These are phyloP conservation scores for Magnolia sinica DNA, from an alignment of 164 flowering plant species.

Conservation along the genomic window DNA sequence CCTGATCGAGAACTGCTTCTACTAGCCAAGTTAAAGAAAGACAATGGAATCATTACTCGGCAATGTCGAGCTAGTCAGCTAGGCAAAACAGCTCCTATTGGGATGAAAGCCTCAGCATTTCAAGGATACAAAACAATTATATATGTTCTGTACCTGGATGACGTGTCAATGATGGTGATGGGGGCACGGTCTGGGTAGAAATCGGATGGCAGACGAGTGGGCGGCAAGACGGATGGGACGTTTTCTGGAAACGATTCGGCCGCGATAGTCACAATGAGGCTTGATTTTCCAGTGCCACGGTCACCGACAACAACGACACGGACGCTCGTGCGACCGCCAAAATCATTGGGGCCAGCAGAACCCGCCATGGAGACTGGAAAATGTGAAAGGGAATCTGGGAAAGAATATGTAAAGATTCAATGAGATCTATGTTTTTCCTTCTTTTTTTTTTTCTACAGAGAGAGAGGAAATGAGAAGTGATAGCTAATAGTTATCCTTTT, in stretches of 20 bases:
- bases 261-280: constrained; percentile 65
- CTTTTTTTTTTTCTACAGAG: too few relatives aligned
- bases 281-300: constrained; percentile 74
- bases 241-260: constrained; percentile 58
- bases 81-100: too few relatives aligned
- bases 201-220: constrained; percentile 74
- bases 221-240: constrained; percentile 64
- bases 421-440: too few relatives aligned
- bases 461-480: too few relatives aligned
- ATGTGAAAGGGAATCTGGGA: constrained; percentile 3
- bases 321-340: constrained; percentile 35
- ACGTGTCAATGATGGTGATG: constrained; percentile 71
- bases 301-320: constrained; percentile 86
- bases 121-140: too few relatives aligned
- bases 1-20: too few relatives aligned
- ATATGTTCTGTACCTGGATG: constrained; percentile 46
- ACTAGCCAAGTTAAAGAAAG: too few relatives aligned
- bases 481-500: too few relatives aligned
- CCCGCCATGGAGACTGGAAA: constrained; percentile 41
- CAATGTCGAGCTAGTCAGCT: too few relatives aligned
- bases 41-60: too few relatives aligned
- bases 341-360: constrained; percentile 15
- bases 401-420: too few relatives aligned
- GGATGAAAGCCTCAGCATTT: too few relatives aligned
- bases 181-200: constrained; percentile 75